These are phyloP conservation scores for Stentor coeruleus DNA, from an alignment of 73 alveolate genomes.

Conservation along the genomic window DNA sequence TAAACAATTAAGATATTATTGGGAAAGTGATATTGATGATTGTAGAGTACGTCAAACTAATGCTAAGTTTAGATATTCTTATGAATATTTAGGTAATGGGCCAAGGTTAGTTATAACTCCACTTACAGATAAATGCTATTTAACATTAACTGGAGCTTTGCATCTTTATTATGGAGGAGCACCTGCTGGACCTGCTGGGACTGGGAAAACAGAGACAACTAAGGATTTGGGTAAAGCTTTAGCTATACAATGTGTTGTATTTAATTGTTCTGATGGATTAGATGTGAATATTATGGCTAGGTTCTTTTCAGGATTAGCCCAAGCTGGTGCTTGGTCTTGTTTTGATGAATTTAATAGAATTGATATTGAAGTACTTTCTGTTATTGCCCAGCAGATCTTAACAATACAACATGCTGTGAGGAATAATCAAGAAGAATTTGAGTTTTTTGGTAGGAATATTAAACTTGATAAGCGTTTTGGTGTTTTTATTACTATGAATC, in stretches of 20 bases:
- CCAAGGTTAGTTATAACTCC: slow-evolving; percentile 98
- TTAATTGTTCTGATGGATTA: slow-evolving; percentile 95
- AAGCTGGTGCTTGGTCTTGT: slow-evolving; percentile 99
- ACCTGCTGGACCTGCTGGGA: slow-evolving; percentile 98
- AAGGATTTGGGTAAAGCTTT: slow-evolving; percentile 96
- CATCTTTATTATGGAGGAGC: slow-evolving; percentile 95
- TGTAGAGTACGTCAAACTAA: slow-evolving; percentile 93
- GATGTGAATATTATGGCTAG: slow-evolving; percentile 96
- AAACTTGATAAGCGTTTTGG: slow-evolving; percentile 97
- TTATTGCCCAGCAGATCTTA: slow-evolving; percentile 97
- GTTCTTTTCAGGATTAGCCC: slow-evolving; percentile 93
- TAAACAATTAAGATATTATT: slow-evolving; percentile 94
- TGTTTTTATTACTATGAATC: slow-evolving; percentile 99
- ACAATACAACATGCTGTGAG: slow-evolving; percentile 91
- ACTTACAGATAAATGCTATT: slow-evolving; percentile 92
- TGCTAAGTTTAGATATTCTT: slow-evolving; percentile 90
- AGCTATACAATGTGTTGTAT: slow-evolving; percentile 94
- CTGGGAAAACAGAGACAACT: slow-evolving; percentile 97
- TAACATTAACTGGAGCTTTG: slow-evolving; percentile 93
- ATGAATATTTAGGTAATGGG: slow-evolving; percentile 93
- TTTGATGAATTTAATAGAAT: slow-evolving; percentile 98
- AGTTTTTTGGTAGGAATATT: slow-evolving; percentile 94
- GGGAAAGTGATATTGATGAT: slow-evolving; percentile 92
- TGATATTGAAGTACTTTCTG: slow-evolving; percentile 97
- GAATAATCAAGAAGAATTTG: slow-evolving; percentile 88